These are phyloP conservation scores for Phaffia rhodozyma DNA, from an alignment of 1,284 basidiomycete species.

Conservation along the genomic window DNA sequence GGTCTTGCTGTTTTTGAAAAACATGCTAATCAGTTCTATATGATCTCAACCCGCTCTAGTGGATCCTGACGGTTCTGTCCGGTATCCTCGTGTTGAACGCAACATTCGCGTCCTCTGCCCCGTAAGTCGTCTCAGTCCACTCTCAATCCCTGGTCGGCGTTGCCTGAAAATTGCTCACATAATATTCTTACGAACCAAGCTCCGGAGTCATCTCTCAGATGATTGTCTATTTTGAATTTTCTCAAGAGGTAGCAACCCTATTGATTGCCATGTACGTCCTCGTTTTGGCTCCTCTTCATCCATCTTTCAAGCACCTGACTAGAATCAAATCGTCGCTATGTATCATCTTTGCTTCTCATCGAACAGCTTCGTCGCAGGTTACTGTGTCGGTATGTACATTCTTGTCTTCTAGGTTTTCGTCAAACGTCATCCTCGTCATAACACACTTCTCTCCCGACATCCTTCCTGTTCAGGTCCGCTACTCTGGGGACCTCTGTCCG, in stretches of 20 bases:
- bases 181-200: not conserved
- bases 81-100: slow-evolving; percentile 58
- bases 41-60: slow-evolving; percentile 23
- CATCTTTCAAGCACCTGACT: slow-evolving; percentile 5
- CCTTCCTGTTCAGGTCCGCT: slow-evolving; percentile 19
- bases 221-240: slow-evolving; percentile 45
- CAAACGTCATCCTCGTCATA: not conserved
- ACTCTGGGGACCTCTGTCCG: slow-evolving; percentile 35
- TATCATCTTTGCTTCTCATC: not conserved
- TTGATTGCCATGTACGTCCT: slow-evolving; percentile 38
- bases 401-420: slow-evolving; percentile 25
- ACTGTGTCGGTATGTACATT: slow-evolving; percentile 50
- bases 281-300: slow-evolving; percentile 15
- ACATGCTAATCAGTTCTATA: not conserved
- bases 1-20: not conserved
- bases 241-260: slow-evolving; percentile 43
- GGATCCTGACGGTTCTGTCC: slow-evolving; percentile 51
- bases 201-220: slow-evolving; percentile 36
- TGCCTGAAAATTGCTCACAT: not conserved
- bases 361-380: slow-evolving; percentile 32
- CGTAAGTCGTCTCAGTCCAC: slow-evolving; percentile 18
- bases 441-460: not conserved
- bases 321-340: not conserved
- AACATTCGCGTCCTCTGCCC: slow-evolving; percentile 37
- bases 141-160: not conserved